Evolutionary conservation across 169 alveolate species (phyloP).

Genomic region (Cryptosporidium tyzzeri): DNA sequence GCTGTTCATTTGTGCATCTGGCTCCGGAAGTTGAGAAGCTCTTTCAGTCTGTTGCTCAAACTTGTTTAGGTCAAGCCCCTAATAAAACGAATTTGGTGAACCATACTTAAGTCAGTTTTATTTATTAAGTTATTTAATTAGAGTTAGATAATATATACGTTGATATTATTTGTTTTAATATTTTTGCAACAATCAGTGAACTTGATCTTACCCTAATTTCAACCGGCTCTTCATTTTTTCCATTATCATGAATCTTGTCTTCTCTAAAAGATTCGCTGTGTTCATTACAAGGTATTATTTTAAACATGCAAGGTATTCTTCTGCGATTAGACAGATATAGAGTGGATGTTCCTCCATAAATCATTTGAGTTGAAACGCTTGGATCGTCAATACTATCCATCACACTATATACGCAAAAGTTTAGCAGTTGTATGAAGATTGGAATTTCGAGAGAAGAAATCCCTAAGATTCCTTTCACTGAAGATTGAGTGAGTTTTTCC

Average conservation of each 20-base stretch:
- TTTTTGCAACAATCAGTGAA: conserved; percentile 26
- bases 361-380: background rate
- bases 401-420: conserved; percentile 17
- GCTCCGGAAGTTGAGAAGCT: conserved; percentile 84
- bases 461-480: conserved; percentile 27
- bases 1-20: conserved; percentile 81
- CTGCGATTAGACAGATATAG: conserved; percentile 12
- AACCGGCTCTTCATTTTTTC: background rate
- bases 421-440: conserved; percentile 27
- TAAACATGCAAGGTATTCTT: conserved; percentile 60
- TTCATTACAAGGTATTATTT: background rate
- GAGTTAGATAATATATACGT: conserved; percentile 8
- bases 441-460: conserved; percentile 45
- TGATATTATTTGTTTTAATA: conserved; percentile 38
- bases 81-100: conserved; percentile 22
- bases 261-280: background rate
- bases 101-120: background rate
- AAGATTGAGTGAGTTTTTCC: conserved; percentile 48
- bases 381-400: background rate
- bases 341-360: conserved; percentile 42
- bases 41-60: conserved; percentile 82
- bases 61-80: conserved; percentile 76
- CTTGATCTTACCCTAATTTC: conserved; percentile 62
- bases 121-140: background rate
- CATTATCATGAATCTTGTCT: background rate